Evolutionary conservation across 2,329 filamentous ascomycete species (phyloP).

Genomic region (Colletotrichum sp.): DNA sequence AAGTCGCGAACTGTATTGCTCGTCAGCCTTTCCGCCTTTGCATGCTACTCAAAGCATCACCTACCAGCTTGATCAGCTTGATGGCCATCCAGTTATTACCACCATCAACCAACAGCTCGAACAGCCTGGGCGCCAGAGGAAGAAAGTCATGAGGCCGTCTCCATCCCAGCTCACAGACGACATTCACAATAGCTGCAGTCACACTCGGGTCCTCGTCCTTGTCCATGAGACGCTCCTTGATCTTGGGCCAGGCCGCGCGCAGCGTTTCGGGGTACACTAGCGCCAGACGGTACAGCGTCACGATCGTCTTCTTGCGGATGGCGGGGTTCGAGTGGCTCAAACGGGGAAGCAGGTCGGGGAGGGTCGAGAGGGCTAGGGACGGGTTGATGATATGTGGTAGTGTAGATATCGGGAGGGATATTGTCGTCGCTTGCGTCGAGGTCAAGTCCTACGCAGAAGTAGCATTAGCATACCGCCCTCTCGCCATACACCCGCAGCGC

Average conservation of each 20-base stretch:
- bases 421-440: constrained; percentile 73
- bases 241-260: constrained; percentile 93
- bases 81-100: constrained; percentile 99
- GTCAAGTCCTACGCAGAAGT: constrained; percentile 68
- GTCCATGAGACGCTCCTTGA: constrained; percentile 93
- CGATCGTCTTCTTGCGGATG: constrained; percentile 94
- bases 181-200: constrained; percentile 94
- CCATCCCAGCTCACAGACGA: constrained; percentile 96
- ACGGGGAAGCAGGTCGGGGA: constrained; percentile 85
- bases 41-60: constrained; percentile 28
- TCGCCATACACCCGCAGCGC: neutral
- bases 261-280: constrained; percentile 96
- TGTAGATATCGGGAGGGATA: constrained; percentile 85
- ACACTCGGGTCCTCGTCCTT: constrained; percentile 90
- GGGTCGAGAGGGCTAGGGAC: constrained; percentile 86
- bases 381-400: constrained; percentile 96
- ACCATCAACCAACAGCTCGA: constrained; percentile 88
- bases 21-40: neutral
- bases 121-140: constrained; percentile 87
- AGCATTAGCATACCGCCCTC: neutral
- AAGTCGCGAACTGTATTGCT: constrained; percentile 77
- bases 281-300: constrained; percentile 91
- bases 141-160: constrained; percentile 92
- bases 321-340: constrained; percentile 84
- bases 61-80: constrained; percentile 94